These are phyloP conservation scores for Fusarium odoratissimum DNA, from an alignment of 2,329 filamentous ascomycete species.

Conservation along the genomic window DNA sequence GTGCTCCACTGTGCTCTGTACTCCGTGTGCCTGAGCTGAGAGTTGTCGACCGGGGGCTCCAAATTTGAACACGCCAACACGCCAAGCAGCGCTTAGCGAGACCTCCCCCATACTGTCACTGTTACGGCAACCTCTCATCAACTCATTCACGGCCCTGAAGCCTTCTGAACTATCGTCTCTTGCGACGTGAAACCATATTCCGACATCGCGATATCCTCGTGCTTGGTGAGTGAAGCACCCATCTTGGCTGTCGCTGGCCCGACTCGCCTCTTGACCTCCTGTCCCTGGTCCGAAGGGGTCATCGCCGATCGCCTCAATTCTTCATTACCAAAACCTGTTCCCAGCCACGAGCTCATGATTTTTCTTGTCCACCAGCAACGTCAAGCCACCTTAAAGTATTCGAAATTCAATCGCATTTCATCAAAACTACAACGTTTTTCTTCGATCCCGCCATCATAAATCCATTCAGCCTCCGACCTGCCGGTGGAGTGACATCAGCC, in stretches of 20 bases:
- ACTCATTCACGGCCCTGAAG: constrained; percentile 40
- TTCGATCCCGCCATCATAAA: constrained; percentile 8
- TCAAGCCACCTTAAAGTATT: constrained; percentile 22
- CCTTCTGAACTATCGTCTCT: constrained; percentile 39
- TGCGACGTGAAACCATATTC: constrained; percentile 39
- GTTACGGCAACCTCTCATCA: constrained; percentile 47
- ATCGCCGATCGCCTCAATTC: constrained; percentile 33
- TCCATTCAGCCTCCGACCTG: constrained; percentile 4
- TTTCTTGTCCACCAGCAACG: constrained; percentile 33
- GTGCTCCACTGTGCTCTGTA: constrained; percentile 47
- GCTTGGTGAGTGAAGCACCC: constrained; percentile 42
- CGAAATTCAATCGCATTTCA: constrained; percentile 17
- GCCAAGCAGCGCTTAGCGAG: constrained; percentile 52
- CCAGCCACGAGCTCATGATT: constrained; percentile 39
- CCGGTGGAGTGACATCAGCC: constrained; percentile 39
- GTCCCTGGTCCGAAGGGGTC: constrained; percentile 18
- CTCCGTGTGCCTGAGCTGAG: constrained; percentile 38
- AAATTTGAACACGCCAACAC: constrained; percentile 48
- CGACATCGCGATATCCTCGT: constrained; percentile 43
- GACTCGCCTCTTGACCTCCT: constrained; percentile 23
- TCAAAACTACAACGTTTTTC: constrained; percentile 3
- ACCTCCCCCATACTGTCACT: constrained; percentile 42
- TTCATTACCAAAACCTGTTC: constrained; percentile 37
- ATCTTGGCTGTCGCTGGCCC: constrained; percentile 32
- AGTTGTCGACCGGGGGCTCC: constrained; percentile 39